These are phyloP conservation scores for Diplodia seriata DNA, from an alignment of 2,329 filamentous ascomycete genomes.

Conservation along the genomic window DNA sequence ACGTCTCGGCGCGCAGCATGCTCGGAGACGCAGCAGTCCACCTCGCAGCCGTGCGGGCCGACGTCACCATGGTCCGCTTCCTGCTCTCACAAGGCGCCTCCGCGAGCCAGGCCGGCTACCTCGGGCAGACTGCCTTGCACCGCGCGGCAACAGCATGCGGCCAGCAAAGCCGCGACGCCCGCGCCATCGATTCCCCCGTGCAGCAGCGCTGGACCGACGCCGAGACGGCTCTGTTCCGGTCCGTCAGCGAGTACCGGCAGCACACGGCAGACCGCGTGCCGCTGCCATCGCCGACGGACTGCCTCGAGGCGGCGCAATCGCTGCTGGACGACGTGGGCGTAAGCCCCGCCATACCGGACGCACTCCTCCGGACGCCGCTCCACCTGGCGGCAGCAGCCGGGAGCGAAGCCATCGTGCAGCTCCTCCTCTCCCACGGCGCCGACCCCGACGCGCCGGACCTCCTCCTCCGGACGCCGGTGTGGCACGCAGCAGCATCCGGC, in stretches of 20 bases:
- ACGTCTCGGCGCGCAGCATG: conserved; percentile 12
- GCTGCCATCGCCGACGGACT: too few relatives aligned
- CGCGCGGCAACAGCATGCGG: background rate
- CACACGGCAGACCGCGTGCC: background rate
- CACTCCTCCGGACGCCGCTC: conserved; percentile 4
- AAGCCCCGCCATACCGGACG: conserved; percentile 1
- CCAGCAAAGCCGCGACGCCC: background rate
- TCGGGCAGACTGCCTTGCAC: conserved; percentile 18
- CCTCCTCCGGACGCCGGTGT: background rate
- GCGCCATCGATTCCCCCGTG: background rate
- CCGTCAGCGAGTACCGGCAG: conserved; percentile 14
- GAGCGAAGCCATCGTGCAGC: background rate
- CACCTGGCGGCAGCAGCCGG: background rate
- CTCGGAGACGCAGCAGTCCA: conserved; percentile 22
- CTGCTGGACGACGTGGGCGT: background rate
- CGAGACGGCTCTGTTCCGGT: background rate
- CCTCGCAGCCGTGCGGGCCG: conserved; percentile 4
- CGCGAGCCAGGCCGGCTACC: conserved; percentile 8
- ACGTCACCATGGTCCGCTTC: conserved; percentile 6
- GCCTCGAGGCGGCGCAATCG: background rate
- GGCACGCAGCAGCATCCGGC: background rate
- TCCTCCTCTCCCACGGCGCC: conserved; percentile 20
- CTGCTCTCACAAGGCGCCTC: background rate
- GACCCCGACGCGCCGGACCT: conserved; percentile 13
- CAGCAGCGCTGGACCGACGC: conserved; percentile 8